Percentiles rank a stretch among this genome's conserved stretches.
Evolutionary conservation across 257 asterid species (phyloP).

Genomic region (Oldenlandia corymbosa): DNA sequence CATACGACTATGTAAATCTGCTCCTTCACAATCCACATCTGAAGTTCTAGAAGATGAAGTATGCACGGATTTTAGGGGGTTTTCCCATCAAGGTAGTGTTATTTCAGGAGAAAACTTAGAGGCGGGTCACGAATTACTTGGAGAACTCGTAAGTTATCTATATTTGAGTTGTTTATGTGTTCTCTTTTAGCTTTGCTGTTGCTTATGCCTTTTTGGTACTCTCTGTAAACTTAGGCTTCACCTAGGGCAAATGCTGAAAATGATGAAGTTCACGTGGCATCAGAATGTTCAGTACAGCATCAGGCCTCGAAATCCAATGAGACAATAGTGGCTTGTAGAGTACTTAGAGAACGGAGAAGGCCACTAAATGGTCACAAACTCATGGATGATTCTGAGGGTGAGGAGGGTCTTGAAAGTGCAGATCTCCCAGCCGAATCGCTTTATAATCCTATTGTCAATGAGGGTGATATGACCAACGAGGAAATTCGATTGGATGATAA

Average conservation of each 20-base stretch:
- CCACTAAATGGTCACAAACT: constrained; percentile 20
- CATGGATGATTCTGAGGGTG: constrained; percentile 45
- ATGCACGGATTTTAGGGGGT: constrained; percentile 26
- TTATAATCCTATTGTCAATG: constrained; percentile 29
- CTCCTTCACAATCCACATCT: constrained; percentile 31
- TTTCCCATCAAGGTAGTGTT: constrained; percentile 30
- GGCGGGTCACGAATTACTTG: constrained; percentile 38
- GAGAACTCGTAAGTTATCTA: constrained; percentile 43
- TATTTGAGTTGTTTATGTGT: constrained; percentile 11
- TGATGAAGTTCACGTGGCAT: constrained; percentile 13
- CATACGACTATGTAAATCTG: constrained; percentile 28
- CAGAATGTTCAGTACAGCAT: constrained; percentile 34
- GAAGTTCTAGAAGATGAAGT: constrained; percentile 42
- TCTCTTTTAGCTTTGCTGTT: constrained; percentile 6
- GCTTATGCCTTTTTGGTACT: constrained; percentile 11
- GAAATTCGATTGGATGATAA: constrained; percentile 43
- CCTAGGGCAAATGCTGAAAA: constrained; percentile 47
- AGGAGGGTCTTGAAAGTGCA: constrained; percentile 25
- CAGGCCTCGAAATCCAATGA: constrained; percentile 31
- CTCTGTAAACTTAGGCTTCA: constrained; percentile 37
- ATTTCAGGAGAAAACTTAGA: constrained; percentile 26
- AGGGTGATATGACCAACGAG: constrained; percentile 28
- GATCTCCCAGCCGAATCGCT: constrained; percentile 34
- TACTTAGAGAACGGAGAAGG: constrained; percentile 39
- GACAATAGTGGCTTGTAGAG: constrained; percentile 36